Conservation (phyloP, 495 filamentous ascomycete genomes). For the Neurospora cerealis region DNA sequence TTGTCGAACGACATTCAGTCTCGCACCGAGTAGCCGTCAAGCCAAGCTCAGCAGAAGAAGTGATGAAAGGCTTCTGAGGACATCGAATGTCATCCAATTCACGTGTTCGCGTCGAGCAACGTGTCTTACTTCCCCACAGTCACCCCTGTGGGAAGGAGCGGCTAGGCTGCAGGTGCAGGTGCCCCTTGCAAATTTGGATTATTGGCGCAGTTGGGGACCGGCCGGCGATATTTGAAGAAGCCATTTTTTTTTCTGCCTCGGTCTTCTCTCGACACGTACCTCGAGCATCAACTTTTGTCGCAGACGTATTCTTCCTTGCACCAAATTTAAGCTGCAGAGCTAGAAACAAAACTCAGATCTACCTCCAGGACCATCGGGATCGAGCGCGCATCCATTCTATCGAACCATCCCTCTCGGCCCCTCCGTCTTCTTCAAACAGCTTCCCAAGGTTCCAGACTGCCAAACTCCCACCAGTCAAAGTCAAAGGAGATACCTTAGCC, state of each 20-base stretch:
- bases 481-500: not conserved
- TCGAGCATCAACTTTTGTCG: not conserved
- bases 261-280: not conserved
- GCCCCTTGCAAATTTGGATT: not conserved
- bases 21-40: not conserved
- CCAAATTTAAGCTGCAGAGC: not conserved
- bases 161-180: not conserved
- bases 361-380: not conserved
- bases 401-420: not conserved
- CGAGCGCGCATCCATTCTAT: not conserved
- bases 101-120: slow-evolving; percentile 20
- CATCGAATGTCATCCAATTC: slow-evolving; percentile 5
- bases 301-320: not conserved
- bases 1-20: not conserved
- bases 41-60: not conserved
- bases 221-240: not conserved
- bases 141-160: slow-evolving; percentile 13
- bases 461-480: not conserved
- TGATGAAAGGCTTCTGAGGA: not conserved
- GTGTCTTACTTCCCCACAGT: slow-evolving; percentile 19
- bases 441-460: not conserved
- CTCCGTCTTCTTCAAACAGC: not conserved
- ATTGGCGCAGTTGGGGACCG: not conserved
- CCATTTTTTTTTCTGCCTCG: not conserved
- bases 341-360: not conserved